phyloP scores from a whole-genome alignment of 2,329 filamentous ascomycete species.

The Lithohypha guttulata region DNA sequence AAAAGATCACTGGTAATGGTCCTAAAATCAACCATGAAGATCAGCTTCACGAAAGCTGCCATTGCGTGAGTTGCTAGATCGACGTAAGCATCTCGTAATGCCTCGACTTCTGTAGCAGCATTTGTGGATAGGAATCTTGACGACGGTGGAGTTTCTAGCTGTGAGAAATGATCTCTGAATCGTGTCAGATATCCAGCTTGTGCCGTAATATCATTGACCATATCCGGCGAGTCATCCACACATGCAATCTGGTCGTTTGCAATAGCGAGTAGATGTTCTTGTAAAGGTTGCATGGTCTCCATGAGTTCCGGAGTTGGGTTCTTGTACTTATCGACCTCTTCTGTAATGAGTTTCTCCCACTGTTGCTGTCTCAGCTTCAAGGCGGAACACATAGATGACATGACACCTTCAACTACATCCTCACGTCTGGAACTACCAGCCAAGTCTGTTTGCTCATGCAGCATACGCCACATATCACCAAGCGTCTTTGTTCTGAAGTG shows the following conservation, averaged over 20 bases:
- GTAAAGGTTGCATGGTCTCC: slow-evolving; percentile 62
- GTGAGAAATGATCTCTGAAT: slow-evolving; percentile 74
- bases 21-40: slow-evolving; percentile 84
- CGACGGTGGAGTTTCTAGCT: slow-evolving; percentile 57
- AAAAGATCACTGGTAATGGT: slow-evolving; percentile 80
- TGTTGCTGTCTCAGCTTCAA: slow-evolving; percentile 71
- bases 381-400: slow-evolving; percentile 89
- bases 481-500: slow-evolving; percentile 87
- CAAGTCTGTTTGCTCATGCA: slow-evolving; percentile 81
- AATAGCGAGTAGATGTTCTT: slow-evolving; percentile 91
- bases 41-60: slow-evolving; percentile 69
- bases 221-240: slow-evolving; percentile 75
- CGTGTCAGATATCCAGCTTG: slow-evolving; percentile 72
- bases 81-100: slow-evolving; percentile 81
- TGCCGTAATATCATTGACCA: slow-evolving; percentile 59
- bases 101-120: slow-evolving; percentile 59
- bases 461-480: slow-evolving; percentile 94
- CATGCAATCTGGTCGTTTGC: slow-evolving; percentile 98
- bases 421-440: slow-evolving; percentile 73
- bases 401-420: slow-evolving; percentile 87
- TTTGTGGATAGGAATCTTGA: slow-evolving; percentile 62
- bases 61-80: slow-evolving; percentile 93
- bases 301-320: slow-evolving; percentile 33
- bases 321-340: slow-evolving; percentile 69
- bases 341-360: slow-evolving; percentile 81